Conservation (phyloP, 306 rosid genomes). For the Cicer bijugum region DNA sequence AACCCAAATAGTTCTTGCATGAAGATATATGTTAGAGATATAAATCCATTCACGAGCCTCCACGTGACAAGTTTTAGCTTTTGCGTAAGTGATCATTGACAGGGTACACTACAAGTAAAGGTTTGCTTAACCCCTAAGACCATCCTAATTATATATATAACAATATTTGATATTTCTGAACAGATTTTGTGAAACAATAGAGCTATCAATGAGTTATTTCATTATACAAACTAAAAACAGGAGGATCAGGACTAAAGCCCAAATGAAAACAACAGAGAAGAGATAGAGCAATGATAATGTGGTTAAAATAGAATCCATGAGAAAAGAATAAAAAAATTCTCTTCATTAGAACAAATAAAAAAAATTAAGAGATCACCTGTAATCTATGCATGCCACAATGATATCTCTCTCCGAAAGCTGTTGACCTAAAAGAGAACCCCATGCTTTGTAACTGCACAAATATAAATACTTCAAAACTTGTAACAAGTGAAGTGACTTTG, state of each 20-base stretch:
- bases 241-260: neutral
- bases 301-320: neutral
- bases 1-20: too few relatives aligned
- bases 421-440: conserved; percentile 92
- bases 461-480: conserved; percentile 39
- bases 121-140: too few relatives aligned
- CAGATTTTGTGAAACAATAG: neutral
- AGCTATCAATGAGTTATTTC: neutral
- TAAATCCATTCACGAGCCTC: too few relatives aligned
- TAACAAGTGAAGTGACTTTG: conserved; percentile 17
- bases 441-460: conserved; percentile 82
- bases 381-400: conserved; percentile 94
- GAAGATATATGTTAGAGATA: too few relatives aligned
- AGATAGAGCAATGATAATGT: neutral
- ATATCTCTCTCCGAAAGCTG: conserved; percentile 90
- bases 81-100: too few relatives aligned
- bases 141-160: neutral
- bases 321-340: conserved; percentile 16
- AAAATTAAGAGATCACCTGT: conserved; percentile 59
- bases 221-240: conserved; percentile 16
- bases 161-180: neutral
- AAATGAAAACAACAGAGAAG: neutral
- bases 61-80: too few relatives aligned
- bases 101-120: too few relatives aligned
- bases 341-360: neutral